Evolutionary conservation across 2,329 filamentous ascomycete species (phyloP).

Genomic region (Talaromyces piceae): DNA sequence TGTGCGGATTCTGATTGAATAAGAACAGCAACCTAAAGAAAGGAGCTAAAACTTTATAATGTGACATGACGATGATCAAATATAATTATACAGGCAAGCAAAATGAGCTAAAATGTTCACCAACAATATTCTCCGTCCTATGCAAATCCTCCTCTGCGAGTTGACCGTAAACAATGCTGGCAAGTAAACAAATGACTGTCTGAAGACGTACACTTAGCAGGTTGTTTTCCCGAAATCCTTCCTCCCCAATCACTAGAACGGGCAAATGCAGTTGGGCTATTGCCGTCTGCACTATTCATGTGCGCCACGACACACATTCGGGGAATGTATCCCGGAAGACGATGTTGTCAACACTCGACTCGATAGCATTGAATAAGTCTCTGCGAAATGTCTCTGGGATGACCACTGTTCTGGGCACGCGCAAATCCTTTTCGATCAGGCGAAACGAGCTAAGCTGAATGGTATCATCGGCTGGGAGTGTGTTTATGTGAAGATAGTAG

Average conservation of each 20-base stretch:
- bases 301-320: conserved; percentile 5
- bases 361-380: background rate
- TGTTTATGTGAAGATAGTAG: background rate
- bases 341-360: background rate
- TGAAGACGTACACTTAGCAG: no score
- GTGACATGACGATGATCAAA: conserved; percentile 4
- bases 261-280: no score
- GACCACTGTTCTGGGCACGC: background rate
- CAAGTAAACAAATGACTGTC: no score
- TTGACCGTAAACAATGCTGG: no score
- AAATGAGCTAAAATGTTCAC: conserved; percentile 18
- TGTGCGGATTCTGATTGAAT: background rate
- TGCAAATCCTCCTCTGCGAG: background rate
- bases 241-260: background rate
- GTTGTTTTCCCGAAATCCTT: background rate
- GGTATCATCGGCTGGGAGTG: background rate
- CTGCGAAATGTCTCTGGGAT: background rate
- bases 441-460: background rate
- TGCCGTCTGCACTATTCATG: background rate
- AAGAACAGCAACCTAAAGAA: background rate
- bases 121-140: background rate
- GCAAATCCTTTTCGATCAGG: background rate
- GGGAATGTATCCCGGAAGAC: background rate
- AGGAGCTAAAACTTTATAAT: background rate
- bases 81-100: background rate